Conservation (phyloP, 768 basidiomycete species). For the Lactarius tabidus region DNA sequence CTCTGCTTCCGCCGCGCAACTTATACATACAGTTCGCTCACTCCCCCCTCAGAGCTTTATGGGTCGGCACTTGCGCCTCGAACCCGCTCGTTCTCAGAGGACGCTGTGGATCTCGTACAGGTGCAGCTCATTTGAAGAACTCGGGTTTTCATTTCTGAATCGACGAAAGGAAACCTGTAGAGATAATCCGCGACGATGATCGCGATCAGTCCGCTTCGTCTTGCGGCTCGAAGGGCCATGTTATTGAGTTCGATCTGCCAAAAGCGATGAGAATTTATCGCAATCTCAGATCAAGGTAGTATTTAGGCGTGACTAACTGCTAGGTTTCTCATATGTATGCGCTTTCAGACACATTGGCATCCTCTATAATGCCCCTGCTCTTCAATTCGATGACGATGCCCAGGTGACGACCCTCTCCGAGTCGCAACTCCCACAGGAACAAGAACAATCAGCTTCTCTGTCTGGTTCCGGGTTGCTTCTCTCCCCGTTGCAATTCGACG, state of each 20-base stretch:
- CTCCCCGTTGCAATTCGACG: slow-evolving; percentile 56
- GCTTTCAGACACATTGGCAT: slow-evolving; percentile 31
- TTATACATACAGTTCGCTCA: slow-evolving; percentile 58
- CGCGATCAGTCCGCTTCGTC: slow-evolving; percentile 10
- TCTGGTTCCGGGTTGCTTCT: slow-evolving; percentile 41
- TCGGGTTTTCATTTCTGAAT: not conserved
- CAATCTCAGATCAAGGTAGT: slow-evolving; percentile 49
- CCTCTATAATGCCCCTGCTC: slow-evolving; percentile 14
- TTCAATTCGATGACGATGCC: not conserved
- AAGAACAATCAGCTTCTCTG: slow-evolving; percentile 28
- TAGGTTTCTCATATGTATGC: slow-evolving; percentile 24
- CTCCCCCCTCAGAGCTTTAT: slow-evolving; percentile 58
- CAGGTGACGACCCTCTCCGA: not conserved
- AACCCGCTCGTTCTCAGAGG: slow-evolving; percentile 71
- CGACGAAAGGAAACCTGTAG: slow-evolving; percentile 38
- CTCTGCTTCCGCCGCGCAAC: slow-evolving; percentile 48
- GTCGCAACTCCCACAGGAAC: slow-evolving; percentile 8
- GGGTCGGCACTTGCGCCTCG: slow-evolving; percentile 71
- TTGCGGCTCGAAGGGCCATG: slow-evolving; percentile 22
- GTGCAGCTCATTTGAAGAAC: slow-evolving; percentile 33
- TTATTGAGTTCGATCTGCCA: slow-evolving; percentile 42
- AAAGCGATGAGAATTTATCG: slow-evolving; percentile 59
- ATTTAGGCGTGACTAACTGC: not conserved
- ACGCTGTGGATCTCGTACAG: slow-evolving; percentile 73
- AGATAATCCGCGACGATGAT: slow-evolving; percentile 28